Base-by-base conservation (phyloP, 2,329 filamentous ascomycete genomes). In the Penicillium sp. region DNA sequence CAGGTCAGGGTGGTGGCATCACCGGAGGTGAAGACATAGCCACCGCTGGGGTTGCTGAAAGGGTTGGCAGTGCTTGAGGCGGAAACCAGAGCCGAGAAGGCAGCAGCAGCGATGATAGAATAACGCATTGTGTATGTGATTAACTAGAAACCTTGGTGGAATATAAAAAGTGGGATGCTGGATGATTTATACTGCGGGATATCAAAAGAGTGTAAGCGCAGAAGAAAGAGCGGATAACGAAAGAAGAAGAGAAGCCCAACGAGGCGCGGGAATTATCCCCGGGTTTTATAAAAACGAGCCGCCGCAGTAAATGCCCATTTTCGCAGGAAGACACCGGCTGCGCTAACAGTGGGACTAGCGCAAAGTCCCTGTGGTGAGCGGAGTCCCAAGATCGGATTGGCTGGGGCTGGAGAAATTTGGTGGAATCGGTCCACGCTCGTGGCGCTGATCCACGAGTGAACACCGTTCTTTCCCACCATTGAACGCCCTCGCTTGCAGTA, bases 1-100 rank as follows among this genome's bases (percentile, higher is more conserved):
- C 83, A 85, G 50, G 65, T 73, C 48, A 85, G 67, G 11, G 74
- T 76, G 21, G 79, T 72, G 11, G 77, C 61, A 66, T 77, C 53
- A 51, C 82, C 82, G 43, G 79, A 79, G 14, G 69, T 75, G 65
- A 82, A 79, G 26, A 68, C 57, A 58, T 80, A 78, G 45, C 78
- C 78, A 16, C 63, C 67, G 3, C 46, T 39, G 19, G 80, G 79
- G 57, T 77, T 71, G 55, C 73, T 79, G 76, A 84, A 83, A 50
- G 79, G 68, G 68, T 84, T 84, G 48, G 64, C 64, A 33, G 60
- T 73, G 63, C 59, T 73, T 64, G 72, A 65, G 35, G 77, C 79
- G 26, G 75, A 65, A 48, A 73, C 75, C 19, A 80, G 63, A 51
- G 78, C 75, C 56, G 78, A 77, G 60, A 81, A 65, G 59, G 78